phyloP scores from a whole-genome alignment of 805 yeast species.

The Kurtzmaniella cleridarum region DNA sequence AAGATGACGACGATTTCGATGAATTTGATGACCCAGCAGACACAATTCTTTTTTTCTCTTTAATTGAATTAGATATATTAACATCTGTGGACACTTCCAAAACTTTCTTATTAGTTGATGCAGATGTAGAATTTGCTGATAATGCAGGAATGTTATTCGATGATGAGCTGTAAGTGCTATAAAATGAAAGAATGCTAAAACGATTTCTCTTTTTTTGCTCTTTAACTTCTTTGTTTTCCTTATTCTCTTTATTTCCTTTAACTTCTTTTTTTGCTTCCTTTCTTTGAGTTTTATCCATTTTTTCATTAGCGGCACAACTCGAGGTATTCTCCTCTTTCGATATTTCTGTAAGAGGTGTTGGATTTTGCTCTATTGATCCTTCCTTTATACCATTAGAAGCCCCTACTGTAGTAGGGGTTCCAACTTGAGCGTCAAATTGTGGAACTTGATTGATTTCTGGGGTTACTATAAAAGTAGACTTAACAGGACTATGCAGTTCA shows the following conservation, averaged over 20 bases:
- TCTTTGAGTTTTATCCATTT: slow-evolving; percentile 3
- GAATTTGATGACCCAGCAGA: slow-evolving; percentile 25
- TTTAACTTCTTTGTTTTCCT: slow-evolving; percentile 13
- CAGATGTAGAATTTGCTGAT: slow-evolving; percentile 5
- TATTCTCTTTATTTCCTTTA: slow-evolving; percentile 19
- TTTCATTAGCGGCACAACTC: slow-evolving; percentile 1
- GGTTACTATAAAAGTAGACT: slow-evolving; percentile 10
- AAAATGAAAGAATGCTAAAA: slow-evolving; percentile 40
- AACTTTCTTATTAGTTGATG: slow-evolving; percentile 16
- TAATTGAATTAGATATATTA: slow-evolving; percentile 16
- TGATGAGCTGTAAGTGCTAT: slow-evolving; percentile 28
- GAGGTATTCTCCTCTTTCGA: neutral
- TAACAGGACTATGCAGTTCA: slow-evolving; percentile 23
- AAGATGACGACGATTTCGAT: slow-evolving; percentile 20
- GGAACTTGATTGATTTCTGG: slow-evolving; percentile 30
- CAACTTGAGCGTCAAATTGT: slow-evolving; percentile 15
- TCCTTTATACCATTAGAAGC: neutral
- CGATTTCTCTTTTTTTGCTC: slow-evolving; percentile 33
- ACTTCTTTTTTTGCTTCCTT: neutral
- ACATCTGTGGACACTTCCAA: slow-evolving; percentile 29
- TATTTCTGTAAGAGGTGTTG: neutral
- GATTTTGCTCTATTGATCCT: neutral
- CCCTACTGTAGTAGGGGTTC: neutral
- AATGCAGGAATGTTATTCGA: slow-evolving; percentile 8
- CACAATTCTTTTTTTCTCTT: slow-evolving; percentile 19